phyloP scores from a whole-genome alignment of 75 land plant species.

The Azolla pinnata region DNA sequence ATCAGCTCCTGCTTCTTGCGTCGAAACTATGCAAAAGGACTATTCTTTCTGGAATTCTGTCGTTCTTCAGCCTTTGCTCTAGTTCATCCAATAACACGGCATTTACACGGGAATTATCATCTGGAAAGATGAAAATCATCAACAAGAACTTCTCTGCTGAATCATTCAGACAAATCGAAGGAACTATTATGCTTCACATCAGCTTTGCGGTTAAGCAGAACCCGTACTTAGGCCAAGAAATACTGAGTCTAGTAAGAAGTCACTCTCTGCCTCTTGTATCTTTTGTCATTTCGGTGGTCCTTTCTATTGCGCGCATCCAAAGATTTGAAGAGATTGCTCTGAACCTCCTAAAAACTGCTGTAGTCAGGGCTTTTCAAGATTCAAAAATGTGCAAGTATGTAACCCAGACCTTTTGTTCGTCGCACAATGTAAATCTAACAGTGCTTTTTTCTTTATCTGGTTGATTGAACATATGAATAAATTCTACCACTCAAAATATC shows the following conservation, averaged over 20 bases:
- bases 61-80: conserved; percentile 59
- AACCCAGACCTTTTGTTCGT: no score
- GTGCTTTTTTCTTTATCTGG: no score
- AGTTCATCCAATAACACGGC: conserved; percentile 9
- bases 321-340: conserved; percentile 61
- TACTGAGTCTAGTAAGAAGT: conserved; percentile 35
- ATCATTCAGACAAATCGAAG: conserved; percentile 57
- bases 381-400: conserved; percentile 44
- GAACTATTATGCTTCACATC: conserved; percentile 78
- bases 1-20: conserved; percentile 70
- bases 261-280: conserved; percentile 36
- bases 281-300: conserved; percentile 50
- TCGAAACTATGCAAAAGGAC: conserved; percentile 54
- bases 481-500: no score
- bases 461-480: no score
- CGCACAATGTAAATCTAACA: no score
- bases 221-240: conserved; percentile 70
- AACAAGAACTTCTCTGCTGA: conserved; percentile 17
- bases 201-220: conserved; percentile 96
- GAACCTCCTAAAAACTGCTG: conserved; percentile 38
- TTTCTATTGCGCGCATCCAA: conserved; percentile 64
- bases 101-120: not conserved
- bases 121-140: not conserved
- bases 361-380: conserved; percentile 45
- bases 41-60: conserved; percentile 52